Conservation (phyloP, 129 eudicot genomes). For the Artemisia argyi region DNA sequence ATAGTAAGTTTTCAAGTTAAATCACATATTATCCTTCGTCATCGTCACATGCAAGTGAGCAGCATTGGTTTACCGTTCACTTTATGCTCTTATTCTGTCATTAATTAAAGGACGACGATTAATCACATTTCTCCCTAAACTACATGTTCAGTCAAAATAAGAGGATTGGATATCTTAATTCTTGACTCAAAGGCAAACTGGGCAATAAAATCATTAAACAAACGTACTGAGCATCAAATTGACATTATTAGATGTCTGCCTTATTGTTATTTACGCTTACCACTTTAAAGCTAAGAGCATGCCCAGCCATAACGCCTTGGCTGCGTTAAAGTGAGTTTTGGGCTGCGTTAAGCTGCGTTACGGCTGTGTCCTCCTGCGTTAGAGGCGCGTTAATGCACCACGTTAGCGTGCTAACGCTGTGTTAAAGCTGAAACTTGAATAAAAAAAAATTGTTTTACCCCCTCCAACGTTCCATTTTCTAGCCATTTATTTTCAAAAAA, state of each 20-base stretch:
- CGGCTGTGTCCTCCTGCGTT: too few relatives aligned
- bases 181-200: background rate
- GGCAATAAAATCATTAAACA: background rate
- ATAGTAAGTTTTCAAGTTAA: constrained; percentile 15
- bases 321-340: too few relatives aligned
- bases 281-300: constrained; percentile 19
- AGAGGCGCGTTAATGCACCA: too few relatives aligned
- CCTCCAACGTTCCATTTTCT: too few relatives aligned
- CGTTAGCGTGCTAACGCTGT: too few relatives aligned
- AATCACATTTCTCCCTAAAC: background rate
- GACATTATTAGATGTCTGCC: constrained; percentile 32
- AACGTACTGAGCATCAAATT: constrained; percentile 27
- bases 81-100: background rate
- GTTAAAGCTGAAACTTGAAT: too few relatives aligned
- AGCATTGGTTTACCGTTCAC: too few relatives aligned
- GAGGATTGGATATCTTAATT: background rate
- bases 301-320: too few relatives aligned
- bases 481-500: too few relatives aligned
- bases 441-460: too few relatives aligned
- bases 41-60: background rate
- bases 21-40: constrained; percentile 4
- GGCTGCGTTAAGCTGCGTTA: too few relatives aligned
- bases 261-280: background rate
- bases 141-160: too few relatives aligned
- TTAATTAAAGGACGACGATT: background rate